Evolutionary conservation across 2,329 filamentous ascomycete species (phyloP), one percentile per base, ranked within the genome.

Genomic region (Byssochlamys sp.): DNA sequence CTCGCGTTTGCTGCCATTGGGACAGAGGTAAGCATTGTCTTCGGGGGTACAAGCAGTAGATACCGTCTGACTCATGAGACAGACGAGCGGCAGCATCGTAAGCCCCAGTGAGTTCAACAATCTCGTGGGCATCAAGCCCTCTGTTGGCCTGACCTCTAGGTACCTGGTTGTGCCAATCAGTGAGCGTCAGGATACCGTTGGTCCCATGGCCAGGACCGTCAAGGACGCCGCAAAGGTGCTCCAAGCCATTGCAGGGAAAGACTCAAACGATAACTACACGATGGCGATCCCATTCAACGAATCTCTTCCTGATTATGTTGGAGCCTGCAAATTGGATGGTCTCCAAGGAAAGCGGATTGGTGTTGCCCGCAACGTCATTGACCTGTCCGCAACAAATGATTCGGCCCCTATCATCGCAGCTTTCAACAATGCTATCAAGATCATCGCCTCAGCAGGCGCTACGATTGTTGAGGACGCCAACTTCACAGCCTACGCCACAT

Each of bases 81-180:
- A 70, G 69, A 88, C 86, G 0, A 77, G 78, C 59, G 86, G 85
- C 2, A 85, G 81, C 19, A 87, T 89, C 56, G 66, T 87, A 3
- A 77, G 76, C 9, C 86, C 87, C 0, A 65, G 67, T 52, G 64
- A 72, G 49, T 65, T 73, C 4, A 87, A 82, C 72, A 86, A 85
- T 57, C 67, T 88, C 1, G 85, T 87, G 0, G 86, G 84, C 1
- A 84, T 89, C 67, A 86, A 85, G 66, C 84, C 85, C 1, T 86
- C 84, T 0, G 82, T 87, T 1, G 86, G 85, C 0, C 73, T 88
- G 2, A 87, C 81, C 0, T 84, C 82, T 1, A 75, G 69, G 4
- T 62, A 67, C 48, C 75, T 86, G 3, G 85, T 88, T 1, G 81
- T 90, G 10, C 87, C 87, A 0, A 83, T 89, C 58, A 80, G 76